Evolutionary conservation across 345 rosid genomes (phyloP), one percentile per base, ranked within the genome.

Genomic region (Pelargonium nanum): DNA sequence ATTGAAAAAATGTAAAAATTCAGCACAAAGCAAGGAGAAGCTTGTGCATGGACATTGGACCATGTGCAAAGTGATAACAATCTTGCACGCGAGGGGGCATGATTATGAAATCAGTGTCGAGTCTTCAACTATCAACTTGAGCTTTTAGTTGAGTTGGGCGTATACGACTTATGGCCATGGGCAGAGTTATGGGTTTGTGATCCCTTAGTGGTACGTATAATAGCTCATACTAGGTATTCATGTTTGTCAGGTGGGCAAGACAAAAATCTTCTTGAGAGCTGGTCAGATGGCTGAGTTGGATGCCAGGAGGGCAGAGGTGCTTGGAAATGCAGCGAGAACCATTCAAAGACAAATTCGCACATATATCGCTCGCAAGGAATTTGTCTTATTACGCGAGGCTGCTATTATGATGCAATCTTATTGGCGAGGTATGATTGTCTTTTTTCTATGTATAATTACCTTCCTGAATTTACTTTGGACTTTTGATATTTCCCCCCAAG

Each of bases 261-360:
- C 83, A 48, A 89, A 93, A 72, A 75, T 93, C 63, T 93, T 89
- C 75, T 87, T 93, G 34, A 84, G 99, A 83, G 99, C 99, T 24
- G 99, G 99, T 64, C 99, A 93, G 83, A 89, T 93, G 99, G 99
- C 99, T 66, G 96, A 89, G 80, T 69, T 93, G 75, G 99, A 93
- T 80, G 94, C 99, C 32, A 81, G 97, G 75, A 81, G 99, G 74
- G 81, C 99, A 32, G 94, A 84, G 77, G 90, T 89, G 51, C 91
- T 93, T 68, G 99, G 92, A 57, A 79, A 87, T 80, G 97, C 99
- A 24, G 99, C 99, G 70, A 84, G 86, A 75, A 85, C 70, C 53
- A 84, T 93, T 68, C 99, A 93, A 73, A 72, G 86, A 73, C 85
- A 78, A 58, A 75, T 74, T 48, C 86, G 90, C 50, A 93, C 99